Percentiles rank a stretch among this genome's conserved stretches.
phyloP scores from a whole-genome alignment of 2,329 filamentous ascomycete species.

The Chrysoporthe puriensis region DNA sequence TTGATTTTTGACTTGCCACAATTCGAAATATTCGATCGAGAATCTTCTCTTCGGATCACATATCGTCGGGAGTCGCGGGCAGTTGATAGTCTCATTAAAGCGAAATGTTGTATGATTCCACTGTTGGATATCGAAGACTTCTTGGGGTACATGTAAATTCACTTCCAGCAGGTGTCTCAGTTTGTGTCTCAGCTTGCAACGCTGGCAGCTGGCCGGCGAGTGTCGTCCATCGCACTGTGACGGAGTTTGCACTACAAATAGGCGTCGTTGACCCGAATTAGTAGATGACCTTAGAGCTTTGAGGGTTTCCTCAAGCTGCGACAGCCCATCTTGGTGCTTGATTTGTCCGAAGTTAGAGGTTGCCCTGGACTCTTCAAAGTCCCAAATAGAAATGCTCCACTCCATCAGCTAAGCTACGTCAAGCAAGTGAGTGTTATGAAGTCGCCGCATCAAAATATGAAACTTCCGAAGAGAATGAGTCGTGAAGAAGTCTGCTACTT shows the following conservation, averaged over 20 bases:
- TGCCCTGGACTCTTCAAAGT: neutral
- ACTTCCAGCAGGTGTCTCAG: neutral
- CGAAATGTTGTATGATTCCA: conserved; percentile 25
- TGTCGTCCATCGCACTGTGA: neutral
- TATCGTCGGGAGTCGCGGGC: conserved; percentile 14
- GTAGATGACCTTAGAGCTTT: neutral
- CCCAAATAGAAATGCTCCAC: neutral
- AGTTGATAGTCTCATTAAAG: conserved; percentile 25
- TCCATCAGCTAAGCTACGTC: neutral
- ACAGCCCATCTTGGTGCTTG: neutral
- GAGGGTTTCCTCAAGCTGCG: neutral
- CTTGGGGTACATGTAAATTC: neutral
- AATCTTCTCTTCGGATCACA: conserved; percentile 1
- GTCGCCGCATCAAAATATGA: neutral
- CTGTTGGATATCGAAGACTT: conserved; percentile 15
- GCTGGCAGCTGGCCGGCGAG: neutral
- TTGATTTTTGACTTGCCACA: conserved; percentile 6
- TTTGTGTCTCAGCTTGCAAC: neutral
- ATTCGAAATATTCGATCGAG: conserved; percentile 21
- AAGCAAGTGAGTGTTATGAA: neutral
- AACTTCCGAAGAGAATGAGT: neutral
- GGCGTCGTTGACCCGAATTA: neutral
- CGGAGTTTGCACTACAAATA: neutral
- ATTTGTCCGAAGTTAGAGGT: neutral
- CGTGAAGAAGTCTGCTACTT: neutral